Base-by-base conservation (phyloP, 2,329 filamentous ascomycete species). In the Grosmannia penicillata region DNA sequence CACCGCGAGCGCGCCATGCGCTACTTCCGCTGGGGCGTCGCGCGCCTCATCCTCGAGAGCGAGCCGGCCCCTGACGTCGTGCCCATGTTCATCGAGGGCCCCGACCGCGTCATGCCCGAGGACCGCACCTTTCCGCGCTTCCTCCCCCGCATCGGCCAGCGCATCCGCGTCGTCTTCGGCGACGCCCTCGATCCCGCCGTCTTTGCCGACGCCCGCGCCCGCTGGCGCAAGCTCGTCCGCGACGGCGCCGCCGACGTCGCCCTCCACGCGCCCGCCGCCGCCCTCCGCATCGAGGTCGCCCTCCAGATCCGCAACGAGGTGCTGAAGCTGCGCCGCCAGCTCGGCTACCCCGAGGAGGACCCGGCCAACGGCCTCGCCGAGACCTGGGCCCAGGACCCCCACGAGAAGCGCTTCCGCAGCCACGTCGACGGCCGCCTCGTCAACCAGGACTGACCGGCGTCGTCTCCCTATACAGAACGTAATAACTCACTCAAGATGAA, bases 1-100 rank as follows among this genome's bases (percentile, higher is more conserved):
- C 78, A 85, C 47, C 72, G 80, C 2, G 65, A 76, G 30, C 75
- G 77, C 49, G 75, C 78, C 8, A 78, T 96, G 67, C 81, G 91
- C 23, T 98, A 98, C 61, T 96, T 96, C 72, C 95, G 94, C 63
- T 98, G 91, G 91, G 91, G 91, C 1, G 69, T 96, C 2, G 85
- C 89, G 7, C 75, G 91, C 3, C 68, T 96, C 41, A 91, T 98
- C 41, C 73, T 98, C 33, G 91, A 98, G 58, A 75, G 80, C 33
- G 82, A 89, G 35, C 84, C 47, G 4, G 78, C 82, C 45, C 91
- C 91, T 0, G 83, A 93, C 48, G 72, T 98, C 17, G 72, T 98
- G 26, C 86, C 91, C 31, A 89, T 98, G 60, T 98, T 93, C 66
- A 79, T 96, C 36, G 84, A 95, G 51, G 91, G 91, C 22, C 82